Base-by-base conservation (phyloP, 345 rosid genomes). In the Arabidopsis arenosa region DNA sequence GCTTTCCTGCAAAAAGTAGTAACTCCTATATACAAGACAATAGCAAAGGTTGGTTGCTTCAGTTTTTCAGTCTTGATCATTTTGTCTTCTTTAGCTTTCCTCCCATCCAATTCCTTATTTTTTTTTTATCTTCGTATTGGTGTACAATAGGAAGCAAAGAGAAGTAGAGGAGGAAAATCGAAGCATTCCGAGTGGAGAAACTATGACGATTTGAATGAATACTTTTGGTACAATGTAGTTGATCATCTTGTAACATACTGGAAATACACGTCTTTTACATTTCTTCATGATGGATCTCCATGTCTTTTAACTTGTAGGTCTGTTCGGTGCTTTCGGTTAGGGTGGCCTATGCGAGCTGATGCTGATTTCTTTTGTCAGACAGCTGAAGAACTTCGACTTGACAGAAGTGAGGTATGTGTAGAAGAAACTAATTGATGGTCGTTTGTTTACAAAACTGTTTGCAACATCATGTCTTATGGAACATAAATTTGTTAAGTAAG, bases 171-270 rank as follows among this genome's bases (percentile, higher is more conserved):
- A 71, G 90, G 93, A 43, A 86, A 67, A 67, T 84, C 88, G 49
- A 86, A 86, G 86, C 93, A 88, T 85, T 88, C 90, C 53, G 89
- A 86, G 44, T 88, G 93, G 93, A 85, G 93, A 72, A 88, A 88
- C 70, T 88, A 88, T 59, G 90, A 88, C 18, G 90, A 86, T 72
- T 65, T 88, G 75, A 88, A 88, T 49, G 93, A 88, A 69, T 86
- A 88, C 56, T 88, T 88, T 72, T 88, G 93, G 93, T 86, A 84
- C n/a, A 17, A 21, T 51, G 68, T 56, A 41, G 5, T 57, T 72
- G 49, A 65, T 59, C 11, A 51, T 32, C 68, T 32, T 58, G 23
- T 72, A 57, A 12, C 56, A 15, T 51, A 7, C 11, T 30, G 57
- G 33, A 65, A 57, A 13, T 39, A 58, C 21, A 41, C 11, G 41